Evolutionary conservation across 2,329 filamentous ascomycete genomes (phyloP), one percentile per base, ranked within the genome.

Genomic region (Diaporthe amygdali): DNA sequence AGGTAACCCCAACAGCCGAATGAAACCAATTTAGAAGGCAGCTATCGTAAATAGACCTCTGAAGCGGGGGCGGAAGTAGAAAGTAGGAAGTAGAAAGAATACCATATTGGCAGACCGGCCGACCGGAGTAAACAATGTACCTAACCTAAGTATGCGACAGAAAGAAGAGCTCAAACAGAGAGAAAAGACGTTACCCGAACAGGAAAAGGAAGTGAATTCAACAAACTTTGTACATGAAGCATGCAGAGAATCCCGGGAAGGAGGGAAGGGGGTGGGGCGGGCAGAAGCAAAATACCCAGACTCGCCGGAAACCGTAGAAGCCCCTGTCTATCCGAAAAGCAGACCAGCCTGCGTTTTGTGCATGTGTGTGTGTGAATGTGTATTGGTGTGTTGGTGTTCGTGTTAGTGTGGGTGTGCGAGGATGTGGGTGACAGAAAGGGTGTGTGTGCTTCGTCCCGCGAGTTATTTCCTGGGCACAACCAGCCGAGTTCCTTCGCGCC

Each of bases 161-260:
- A 69, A 63, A 9, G 20, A 72, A 44, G 41, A 66, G n/a, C 49
- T 59, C 17, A 46, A 25, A 20, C 8, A 17, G 27, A 10, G 25
- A 27, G 5, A 59, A 25, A 56, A 68, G 54, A 37, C 34, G 32
- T 52, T 30, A 52, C 63, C 63, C 47, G 34, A 66, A 66, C 47
- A 66, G 46, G 47, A 37, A 41, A 17, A 66, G 41, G 41, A 41
- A 32, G 2, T 10, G 49, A 49, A 68, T 15, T 55, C n/a, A 25
- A 63, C 41, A 47, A 61, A 63, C 32, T 70, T 72, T 72, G 25
- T 72, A 70, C 61, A 55, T 61, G 70, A 72, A 72, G 49, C 61
- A 44, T 64, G 49, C 59, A 61, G 51, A 44, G 66, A 63, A 47
- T 34, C 39, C 59, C 27, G 59, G 59, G 27, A 34, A 63, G 20